Percentiles rank a stretch among this genome's conserved stretches.
phyloP scores from a whole-genome alignment of 306 rosid species.

The Phaseolus lunatus region DNA sequence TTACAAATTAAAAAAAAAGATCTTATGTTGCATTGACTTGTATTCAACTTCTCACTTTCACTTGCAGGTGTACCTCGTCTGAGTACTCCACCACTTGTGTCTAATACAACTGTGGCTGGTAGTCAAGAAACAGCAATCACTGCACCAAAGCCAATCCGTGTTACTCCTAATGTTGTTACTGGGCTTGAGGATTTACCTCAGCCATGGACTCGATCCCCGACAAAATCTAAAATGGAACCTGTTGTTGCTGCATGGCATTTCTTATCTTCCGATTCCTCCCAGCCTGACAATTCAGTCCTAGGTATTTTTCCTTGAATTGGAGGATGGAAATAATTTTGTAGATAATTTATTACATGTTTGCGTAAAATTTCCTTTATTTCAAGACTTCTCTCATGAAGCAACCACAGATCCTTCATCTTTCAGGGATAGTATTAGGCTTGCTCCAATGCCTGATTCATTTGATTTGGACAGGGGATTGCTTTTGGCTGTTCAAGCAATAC shows the following conservation, averaged over 20 bases:
- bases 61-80: slow-evolving; percentile 98
- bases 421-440: slow-evolving; percentile 89
- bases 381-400: slow-evolving; percentile 94
- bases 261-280: slow-evolving; percentile 62
- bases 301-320: slow-evolving; percentile 70
- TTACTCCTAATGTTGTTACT: slow-evolving; percentile 70
- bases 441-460: slow-evolving; percentile 97
- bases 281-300: slow-evolving; percentile 59
- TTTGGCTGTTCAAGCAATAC: slow-evolving; percentile 98
- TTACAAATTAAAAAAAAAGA: neutral
- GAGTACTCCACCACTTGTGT: slow-evolving; percentile 91
- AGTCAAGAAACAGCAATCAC: slow-evolving; percentile 67
- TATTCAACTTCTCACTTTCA: slow-evolving; percentile 40
- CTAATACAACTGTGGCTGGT: slow-evolving; percentile 59
- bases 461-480: slow-evolving; percentile 98
- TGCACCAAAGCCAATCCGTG: slow-evolving; percentile 97
- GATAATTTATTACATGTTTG: slow-evolving; percentile 39
- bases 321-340: slow-evolving; percentile 40
- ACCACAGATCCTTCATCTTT: slow-evolving; percentile 99
- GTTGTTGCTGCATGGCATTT: slow-evolving; percentile 88
- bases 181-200: slow-evolving; percentile 90
- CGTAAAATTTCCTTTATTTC: slow-evolving; percentile 42
- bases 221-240: slow-evolving; percentile 90
- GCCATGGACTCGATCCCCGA: slow-evolving; percentile 99
- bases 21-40: slow-evolving; percentile 14